These are phyloP conservation scores for Cryptococcus sp. DNA, from an alignment of 1,284 basidiomycete species.

Conservation along the genomic window DNA sequence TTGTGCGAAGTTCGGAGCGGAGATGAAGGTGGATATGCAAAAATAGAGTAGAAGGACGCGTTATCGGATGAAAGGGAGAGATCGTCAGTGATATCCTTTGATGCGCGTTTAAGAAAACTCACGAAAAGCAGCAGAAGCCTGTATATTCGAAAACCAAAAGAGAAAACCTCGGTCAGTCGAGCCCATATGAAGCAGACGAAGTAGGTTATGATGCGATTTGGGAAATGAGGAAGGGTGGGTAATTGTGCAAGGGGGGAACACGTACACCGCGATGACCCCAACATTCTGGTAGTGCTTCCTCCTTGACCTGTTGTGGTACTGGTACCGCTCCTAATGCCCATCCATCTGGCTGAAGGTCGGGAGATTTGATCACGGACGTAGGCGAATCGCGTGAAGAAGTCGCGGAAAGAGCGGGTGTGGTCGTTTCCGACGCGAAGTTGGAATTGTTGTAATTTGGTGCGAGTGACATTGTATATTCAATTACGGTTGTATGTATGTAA, in stretches of 20 bases:
- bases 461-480: too few relatives aligned
- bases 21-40: neutral
- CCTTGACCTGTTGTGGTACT: slow-evolving; percentile 3
- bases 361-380: slow-evolving; percentile 24
- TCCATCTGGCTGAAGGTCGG: slow-evolving; percentile 17
- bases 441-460: neutral
- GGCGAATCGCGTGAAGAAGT: slow-evolving; percentile 25
- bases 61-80: neutral
- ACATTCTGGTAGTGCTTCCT: slow-evolving; percentile 57
- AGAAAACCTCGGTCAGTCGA: slow-evolving; percentile 2
- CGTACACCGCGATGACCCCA: slow-evolving; percentile 93
- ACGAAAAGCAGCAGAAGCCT: slow-evolving; percentile 78
- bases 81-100: neutral
- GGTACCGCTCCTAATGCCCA: neutral
- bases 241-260: slow-evolving; percentile 29
- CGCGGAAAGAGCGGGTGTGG: slow-evolving; percentile 24
- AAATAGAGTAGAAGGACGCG: neutral
- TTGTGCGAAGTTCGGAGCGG: neutral
- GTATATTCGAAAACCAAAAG: slow-evolving; percentile 9
- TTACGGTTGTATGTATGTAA: too few relatives aligned
- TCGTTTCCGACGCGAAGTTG: slow-evolving; percentile 4
- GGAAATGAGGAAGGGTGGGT: neutral
- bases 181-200: slow-evolving; percentile 2
- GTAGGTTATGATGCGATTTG: neutral
- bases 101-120: slow-evolving; percentile 12